Percentiles rank a stretch among this genome's conserved stretches.
These are phyloP conservation scores for Codiaeum variegatum DNA, from an alignment of 441 rosid genomes.

Conservation along the genomic window DNA sequence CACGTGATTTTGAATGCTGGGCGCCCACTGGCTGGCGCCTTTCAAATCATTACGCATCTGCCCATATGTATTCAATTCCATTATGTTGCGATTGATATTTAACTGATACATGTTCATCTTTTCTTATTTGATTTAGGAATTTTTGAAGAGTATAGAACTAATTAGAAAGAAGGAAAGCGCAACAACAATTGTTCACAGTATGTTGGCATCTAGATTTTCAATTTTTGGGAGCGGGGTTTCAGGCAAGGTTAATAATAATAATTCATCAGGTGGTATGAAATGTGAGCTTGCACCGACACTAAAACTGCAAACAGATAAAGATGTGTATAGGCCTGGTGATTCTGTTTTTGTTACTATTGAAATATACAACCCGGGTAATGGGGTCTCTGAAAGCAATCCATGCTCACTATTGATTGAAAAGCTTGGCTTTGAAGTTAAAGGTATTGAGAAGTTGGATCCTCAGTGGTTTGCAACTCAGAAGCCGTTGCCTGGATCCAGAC, in stretches of 20 bases:
- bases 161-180: not conserved
- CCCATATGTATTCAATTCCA: too few species aligned
- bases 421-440: constrained; percentile 81
- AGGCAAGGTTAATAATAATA: constrained; percentile 31
- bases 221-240: constrained; percentile 49
- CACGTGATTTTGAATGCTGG: too few species aligned
- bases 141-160: too few species aligned
- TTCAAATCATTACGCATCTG: too few species aligned
- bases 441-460: constrained; percentile 74
- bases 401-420: constrained; percentile 58
- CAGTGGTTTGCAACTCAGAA: constrained; percentile 84
- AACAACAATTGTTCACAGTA: constrained; percentile 6
- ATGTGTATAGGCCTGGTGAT: constrained; percentile 91
- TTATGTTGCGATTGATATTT: too few species aligned
- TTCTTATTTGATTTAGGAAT: too few species aligned
- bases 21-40: too few species aligned
- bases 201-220: constrained; percentile 49
- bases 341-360: constrained; percentile 58
- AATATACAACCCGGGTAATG: constrained; percentile 38
- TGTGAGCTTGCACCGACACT: constrained; percentile 42
- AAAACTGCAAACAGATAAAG: constrained; percentile 57
- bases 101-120: too few species aligned
- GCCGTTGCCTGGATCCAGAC: constrained; percentile 54
- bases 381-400: constrained; percentile 20
- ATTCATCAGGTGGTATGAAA: constrained; percentile 26